Evolutionary conservation across 345 rosid species (phyloP).

Genomic region (Dipteronia dyeriana): DNA sequence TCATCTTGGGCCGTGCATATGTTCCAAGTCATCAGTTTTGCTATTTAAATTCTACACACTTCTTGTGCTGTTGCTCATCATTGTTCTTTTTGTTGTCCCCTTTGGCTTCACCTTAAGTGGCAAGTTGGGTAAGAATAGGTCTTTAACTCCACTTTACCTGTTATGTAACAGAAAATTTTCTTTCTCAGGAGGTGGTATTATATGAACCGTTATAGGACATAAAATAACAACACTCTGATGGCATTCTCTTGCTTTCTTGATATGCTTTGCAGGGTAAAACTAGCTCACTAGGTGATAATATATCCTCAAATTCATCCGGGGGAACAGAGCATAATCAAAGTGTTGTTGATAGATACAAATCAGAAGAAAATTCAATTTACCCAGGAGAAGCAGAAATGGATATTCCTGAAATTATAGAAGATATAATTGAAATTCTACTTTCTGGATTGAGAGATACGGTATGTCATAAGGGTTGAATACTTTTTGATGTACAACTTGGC

Average conservation of each 20-base stretch:
- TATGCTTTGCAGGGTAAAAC: slow-evolving; percentile 51
- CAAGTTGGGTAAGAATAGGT: neutral
- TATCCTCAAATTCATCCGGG: slow-evolving; percentile 42
- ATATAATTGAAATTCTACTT: slow-evolving; percentile 85
- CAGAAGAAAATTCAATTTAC: slow-evolving; percentile 38
- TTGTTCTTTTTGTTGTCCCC: neutral
- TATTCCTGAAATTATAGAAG: slow-evolving; percentile 85
- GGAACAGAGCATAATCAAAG: slow-evolving; percentile 38
- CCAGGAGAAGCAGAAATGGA: slow-evolving; percentile 76
- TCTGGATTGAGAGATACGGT: slow-evolving; percentile 90
- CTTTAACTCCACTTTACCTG: neutral
- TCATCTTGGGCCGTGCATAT: neutral
- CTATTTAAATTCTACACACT: neutral
- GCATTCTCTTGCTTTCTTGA: slow-evolving; percentile 27
- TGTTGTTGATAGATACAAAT: slow-evolving; percentile 23
- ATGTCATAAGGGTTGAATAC: slow-evolving; percentile 38
- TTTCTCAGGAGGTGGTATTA: slow-evolving; percentile 12
- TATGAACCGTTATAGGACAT: slow-evolving; percentile 5
- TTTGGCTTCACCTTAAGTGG: neutral
- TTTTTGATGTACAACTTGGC: slow-evolving; percentile 17
- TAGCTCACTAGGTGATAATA: slow-evolving; percentile 62
- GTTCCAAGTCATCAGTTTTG: neutral
- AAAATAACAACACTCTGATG: slow-evolving; percentile 15
- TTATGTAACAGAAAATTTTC: neutral
- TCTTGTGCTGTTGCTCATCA: neutral